phyloP scores from a whole-genome alignment of 306 rosid genomes.

The Ochetophila trinervis region DNA sequence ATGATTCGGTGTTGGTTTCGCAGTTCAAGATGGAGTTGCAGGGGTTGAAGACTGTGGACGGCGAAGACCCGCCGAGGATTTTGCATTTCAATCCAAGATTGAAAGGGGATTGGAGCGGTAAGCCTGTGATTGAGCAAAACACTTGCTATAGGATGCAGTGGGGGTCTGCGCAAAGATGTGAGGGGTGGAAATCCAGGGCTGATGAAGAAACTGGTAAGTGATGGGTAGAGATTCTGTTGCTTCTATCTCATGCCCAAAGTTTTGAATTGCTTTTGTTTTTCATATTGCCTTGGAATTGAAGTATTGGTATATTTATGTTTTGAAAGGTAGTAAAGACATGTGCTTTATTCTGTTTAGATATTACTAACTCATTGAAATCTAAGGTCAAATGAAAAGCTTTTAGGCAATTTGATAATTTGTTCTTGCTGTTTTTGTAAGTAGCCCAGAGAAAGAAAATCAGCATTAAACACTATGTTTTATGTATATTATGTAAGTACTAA shows the following conservation, averaged over 20 bases:
- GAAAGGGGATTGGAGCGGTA: conserved; percentile 92
- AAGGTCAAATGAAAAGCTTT: no score
- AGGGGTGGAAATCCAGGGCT: conserved; percentile 90
- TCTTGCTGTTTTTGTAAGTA: no score
- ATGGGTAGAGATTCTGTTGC: neutral
- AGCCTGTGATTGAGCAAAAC: conserved; percentile 80
- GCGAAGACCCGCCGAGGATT: conserved; percentile 88
- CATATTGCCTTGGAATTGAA: neutral
- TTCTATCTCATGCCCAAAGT: neutral
- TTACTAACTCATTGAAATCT: no score
- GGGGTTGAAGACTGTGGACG: conserved; percentile 81
- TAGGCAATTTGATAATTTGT: no score
- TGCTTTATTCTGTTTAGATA: no score
- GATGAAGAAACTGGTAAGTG: conserved; percentile 85
- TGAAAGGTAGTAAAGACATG: no score
- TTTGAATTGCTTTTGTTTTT: conserved; percentile 8
- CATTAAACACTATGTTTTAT: no score
- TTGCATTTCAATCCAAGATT: conserved; percentile 89
- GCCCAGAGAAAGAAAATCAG: no score
- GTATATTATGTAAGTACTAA: no score
- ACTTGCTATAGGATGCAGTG: conserved; percentile 97
- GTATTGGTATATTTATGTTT: neutral
- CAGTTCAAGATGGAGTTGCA: conserved; percentile 79
- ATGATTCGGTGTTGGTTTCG: conserved; percentile 47
- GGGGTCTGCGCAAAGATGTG: conserved; percentile 79